Conservation (phyloP, 345 rosid species). For the Kernera saxatilis region DNA sequence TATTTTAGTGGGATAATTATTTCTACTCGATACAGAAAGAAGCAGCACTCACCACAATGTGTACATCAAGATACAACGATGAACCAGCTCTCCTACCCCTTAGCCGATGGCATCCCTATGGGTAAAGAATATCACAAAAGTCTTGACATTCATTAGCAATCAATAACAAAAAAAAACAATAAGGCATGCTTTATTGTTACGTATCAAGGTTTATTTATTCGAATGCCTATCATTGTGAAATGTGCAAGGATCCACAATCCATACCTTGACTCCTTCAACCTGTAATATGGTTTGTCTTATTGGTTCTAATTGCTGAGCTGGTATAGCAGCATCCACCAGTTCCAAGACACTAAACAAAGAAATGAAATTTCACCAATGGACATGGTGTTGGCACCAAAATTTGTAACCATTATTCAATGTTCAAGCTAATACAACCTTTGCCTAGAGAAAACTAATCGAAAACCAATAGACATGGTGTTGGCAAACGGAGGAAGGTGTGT, state of each 20-base stretch:
- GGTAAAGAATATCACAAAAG: constrained; percentile 3
- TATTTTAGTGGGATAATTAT: background rate
- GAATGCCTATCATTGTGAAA: background rate
- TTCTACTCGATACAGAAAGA: background rate
- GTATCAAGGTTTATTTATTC: background rate
- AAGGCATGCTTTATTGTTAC: constrained; percentile 7
- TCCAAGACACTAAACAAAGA: constrained; percentile 61
- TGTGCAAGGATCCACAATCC: constrained; percentile 15
- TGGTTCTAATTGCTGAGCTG: constrained; percentile 62
- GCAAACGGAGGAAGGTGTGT: background rate
- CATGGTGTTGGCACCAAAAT: constrained; percentile 10
- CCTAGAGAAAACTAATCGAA: background rate
- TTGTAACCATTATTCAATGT: background rate
- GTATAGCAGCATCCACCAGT: constrained; percentile 94
- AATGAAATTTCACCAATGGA: constrained; percentile 20
- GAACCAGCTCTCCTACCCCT: constrained; percentile 98
- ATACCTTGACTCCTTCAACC: constrained; percentile 83
- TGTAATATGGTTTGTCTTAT: constrained; percentile 60
- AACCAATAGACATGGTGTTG: no score
- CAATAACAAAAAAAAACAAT: background rate
- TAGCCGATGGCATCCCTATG: constrained; percentile 89
- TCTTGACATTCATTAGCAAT: background rate
- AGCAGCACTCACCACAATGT: constrained; percentile 65
- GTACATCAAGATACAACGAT: constrained; percentile 79
- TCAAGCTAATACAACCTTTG: background rate